phyloP scores from a whole-genome alignment of 1,284 basidiomycete species.

The Apiotrichum mycotoxinovorans region DNA sequence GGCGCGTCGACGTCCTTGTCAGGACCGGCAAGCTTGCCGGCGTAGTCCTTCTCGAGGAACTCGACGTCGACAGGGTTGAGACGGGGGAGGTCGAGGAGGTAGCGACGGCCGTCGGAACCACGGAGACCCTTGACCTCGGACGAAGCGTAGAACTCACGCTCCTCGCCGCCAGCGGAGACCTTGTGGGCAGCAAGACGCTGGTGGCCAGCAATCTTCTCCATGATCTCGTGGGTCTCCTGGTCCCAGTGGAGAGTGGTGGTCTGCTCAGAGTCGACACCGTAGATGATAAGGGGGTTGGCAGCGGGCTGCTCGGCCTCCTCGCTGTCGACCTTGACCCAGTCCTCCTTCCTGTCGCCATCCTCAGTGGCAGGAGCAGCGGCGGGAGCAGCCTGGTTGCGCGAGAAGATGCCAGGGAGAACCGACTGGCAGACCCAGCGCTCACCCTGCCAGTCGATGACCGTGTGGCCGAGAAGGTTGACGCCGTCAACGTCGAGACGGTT shows the following conservation, averaged over 20 bases:
- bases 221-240: conserved; percentile 54
- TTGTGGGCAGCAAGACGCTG: conserved; percentile 56
- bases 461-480: conserved; percentile 68
- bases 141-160: conserved; percentile 55
- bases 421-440: conserved; percentile 60
- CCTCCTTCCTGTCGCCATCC: conserved; percentile 43
- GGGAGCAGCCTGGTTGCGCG: conserved; percentile 38
- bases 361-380: conserved; percentile 22
- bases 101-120: conserved; percentile 57
- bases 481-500: conserved; percentile 67
- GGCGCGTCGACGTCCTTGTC: conserved; percentile 27
- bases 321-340: conserved; percentile 54
- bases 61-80: conserved; percentile 57
- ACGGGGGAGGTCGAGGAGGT: conserved; percentile 57
- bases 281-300: conserved; percentile 53
- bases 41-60: conserved; percentile 55
- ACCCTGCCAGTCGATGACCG: conserved; percentile 58
- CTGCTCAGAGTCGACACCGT: conserved; percentile 57
- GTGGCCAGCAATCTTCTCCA: conserved; percentile 53
- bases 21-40: conserved; percentile 36
- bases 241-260: conserved; percentile 51
- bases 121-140: conserved; percentile 58
- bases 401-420: conserved; percentile 58
- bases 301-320: conserved; percentile 62
- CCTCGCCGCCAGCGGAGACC: conserved; percentile 50